Evolutionary conservation across 371 early-diverging fungal species (phyloP), one percentile per base, ranked within the genome.

Genomic region (Haplosporangium sp.): DNA sequence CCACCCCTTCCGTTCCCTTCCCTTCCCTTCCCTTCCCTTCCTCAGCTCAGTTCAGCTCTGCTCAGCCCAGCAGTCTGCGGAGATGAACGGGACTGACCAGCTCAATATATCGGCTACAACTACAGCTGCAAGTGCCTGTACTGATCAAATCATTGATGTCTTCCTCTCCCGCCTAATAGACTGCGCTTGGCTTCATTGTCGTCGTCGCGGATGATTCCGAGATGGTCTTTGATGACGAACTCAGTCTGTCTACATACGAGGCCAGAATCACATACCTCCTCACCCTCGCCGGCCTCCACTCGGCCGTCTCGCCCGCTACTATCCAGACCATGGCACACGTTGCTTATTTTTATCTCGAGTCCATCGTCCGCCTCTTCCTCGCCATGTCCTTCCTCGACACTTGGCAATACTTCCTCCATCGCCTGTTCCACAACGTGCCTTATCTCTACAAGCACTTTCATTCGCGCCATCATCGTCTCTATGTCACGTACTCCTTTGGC

Each of bases 331-430:
- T 82, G 59, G 77, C 77, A 4, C 51, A 82, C 20, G 36, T 67
- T 16, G 47, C 54, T n/a, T 83, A 84, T 57, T 82, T 62, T 65
- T 75, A 81, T 40, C 21, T 84, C 42, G 72, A 83, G 57, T 76
- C 84, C n/a, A 38, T 64, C 21, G 43, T 47, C 11, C 74, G 79
- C 55, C 80, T 85, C 69, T 65, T 67, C 47, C 54, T 84, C 41
- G 82, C 82, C 47, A 86, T 82, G 84, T 20, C 86, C 12, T 74
- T 89, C 59, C 80, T 90, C 69, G 91, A 90, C 69, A 84, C 86
- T 1, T 89, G 87, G 76, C 87, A 94, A 79, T 94, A 94, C 82
- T 92, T 92, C 83, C 84, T 93, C 57, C 94, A 94, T 74, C 89
- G 93, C 52, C 82, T 87, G 51, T 88, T 89, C 81, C 94, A 94